phyloP scores from a whole-genome alignment of 345 rosid genomes.

The Sisymbrium irio region DNA sequence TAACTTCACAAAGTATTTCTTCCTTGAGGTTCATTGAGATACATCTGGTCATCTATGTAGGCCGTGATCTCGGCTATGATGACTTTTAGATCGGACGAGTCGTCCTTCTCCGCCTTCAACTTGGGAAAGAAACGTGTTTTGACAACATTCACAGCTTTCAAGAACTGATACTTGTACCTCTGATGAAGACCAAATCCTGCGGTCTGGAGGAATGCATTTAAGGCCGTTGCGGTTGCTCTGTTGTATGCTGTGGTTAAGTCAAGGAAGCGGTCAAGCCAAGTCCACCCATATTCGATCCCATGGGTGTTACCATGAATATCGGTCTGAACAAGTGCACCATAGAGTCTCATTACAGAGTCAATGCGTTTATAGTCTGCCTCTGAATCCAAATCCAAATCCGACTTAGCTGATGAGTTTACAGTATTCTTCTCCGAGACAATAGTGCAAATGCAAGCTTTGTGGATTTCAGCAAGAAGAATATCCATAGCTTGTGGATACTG shows the following conservation, averaged over 20 bases:
- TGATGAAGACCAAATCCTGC: constrained; percentile 73
- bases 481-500: constrained; percentile 79
- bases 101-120: constrained; percentile 45
- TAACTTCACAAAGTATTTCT: constrained; percentile 42
- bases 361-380: constrained; percentile 51
- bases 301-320: constrained; percentile 58
- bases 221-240: constrained; percentile 61
- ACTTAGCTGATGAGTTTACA: constrained; percentile 61
- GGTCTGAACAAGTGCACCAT: constrained; percentile 88
- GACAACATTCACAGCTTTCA: constrained; percentile 55
- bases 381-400: constrained; percentile 59
- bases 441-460: constrained; percentile 79
- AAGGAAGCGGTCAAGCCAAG: constrained; percentile 73
- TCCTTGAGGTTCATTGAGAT: constrained; percentile 67
- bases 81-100: constrained; percentile 33
- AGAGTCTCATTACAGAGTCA: constrained; percentile 67
- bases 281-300: constrained; percentile 78
- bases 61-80: constrained; percentile 47
- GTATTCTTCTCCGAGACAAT: constrained; percentile 75
- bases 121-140: constrained; percentile 52
- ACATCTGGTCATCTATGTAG: constrained; percentile 60
- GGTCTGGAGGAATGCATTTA: constrained; percentile 58
- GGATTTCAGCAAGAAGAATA: constrained; percentile 79
- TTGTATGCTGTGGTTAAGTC: constrained; percentile 56
- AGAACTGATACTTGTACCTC: constrained; percentile 65